These are phyloP conservation scores for Casuarina equisetifolia DNA, from an alignment of 306 rosid species.

Conservation along the genomic window DNA sequence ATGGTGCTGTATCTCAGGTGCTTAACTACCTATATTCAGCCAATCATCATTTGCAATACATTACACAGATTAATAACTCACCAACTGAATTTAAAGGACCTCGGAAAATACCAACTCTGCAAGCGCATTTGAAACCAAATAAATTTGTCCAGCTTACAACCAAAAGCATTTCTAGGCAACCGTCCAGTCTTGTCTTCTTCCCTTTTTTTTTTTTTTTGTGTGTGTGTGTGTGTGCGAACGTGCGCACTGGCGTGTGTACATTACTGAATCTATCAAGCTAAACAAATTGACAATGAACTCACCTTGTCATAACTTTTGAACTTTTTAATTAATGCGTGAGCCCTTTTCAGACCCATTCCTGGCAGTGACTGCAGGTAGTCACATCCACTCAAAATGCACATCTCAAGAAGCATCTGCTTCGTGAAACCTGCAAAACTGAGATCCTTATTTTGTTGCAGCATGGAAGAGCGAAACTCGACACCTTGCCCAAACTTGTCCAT, in stretches of 20 bases:
- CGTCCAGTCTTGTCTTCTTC: background rate
- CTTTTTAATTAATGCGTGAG: conserved; percentile 72
- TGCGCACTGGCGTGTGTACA: background rate
- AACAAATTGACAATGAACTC: conserved; percentile 17
- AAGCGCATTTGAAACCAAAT: background rate
- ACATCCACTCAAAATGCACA: conserved; percentile 97
- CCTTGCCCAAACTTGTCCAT: conserved; percentile 98
- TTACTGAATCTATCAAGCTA: background rate
- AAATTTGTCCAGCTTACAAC: background rate
- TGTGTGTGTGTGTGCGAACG: too few relatives aligned
- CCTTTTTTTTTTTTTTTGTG: background rate
- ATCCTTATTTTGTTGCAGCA: conserved; percentile 76
- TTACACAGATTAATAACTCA: conserved; percentile 17
- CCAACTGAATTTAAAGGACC: background rate
- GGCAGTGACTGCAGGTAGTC: conserved; percentile 90
- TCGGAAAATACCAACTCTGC: background rate
- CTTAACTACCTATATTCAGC: conserved; percentile 70
- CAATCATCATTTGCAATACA: conserved; percentile 27
- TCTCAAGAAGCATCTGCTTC: conserved; percentile 87
- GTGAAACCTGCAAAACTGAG: conserved; percentile 78
- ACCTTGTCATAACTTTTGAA: conserved; percentile 83
- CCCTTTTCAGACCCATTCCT: conserved; percentile 98
- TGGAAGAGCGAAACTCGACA: conserved; percentile 68
- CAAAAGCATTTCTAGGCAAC: background rate
- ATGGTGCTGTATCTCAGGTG: conserved; percentile 73